These are phyloP conservation scores for Codiaeum variegatum DNA, from an alignment of 441 rosid species.

Conservation along the genomic window DNA sequence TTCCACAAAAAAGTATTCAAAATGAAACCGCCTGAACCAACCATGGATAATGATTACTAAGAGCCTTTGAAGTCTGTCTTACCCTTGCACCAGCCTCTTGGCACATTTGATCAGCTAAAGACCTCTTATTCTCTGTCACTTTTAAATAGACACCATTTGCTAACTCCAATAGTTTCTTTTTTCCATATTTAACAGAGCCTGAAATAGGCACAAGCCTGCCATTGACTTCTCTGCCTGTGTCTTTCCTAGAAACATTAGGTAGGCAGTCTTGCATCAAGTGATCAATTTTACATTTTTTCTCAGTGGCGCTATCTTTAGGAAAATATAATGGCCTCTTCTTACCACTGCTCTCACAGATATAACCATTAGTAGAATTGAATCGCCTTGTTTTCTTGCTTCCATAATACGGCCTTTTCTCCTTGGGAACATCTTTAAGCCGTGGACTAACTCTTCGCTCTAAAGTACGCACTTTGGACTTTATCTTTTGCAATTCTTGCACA, in stretches of 20 bases:
- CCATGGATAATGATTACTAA: slow-evolving; percentile 6
- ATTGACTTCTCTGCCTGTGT: not conserved
- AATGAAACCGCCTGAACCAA: slow-evolving; percentile 20
- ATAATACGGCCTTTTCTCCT: slow-evolving; percentile 26
- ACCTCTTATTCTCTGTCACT: slow-evolving; percentile 4
- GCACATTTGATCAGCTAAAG: slow-evolving; percentile 13
- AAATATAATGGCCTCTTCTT: slow-evolving; percentile 14
- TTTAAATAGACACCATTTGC: slow-evolving; percentile 16
- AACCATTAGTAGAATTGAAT: not conserved
- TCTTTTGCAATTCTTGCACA: not conserved
- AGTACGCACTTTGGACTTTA: not conserved
- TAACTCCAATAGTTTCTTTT: slow-evolving; percentile 14
- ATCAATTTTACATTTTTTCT: slow-evolving; percentile 19
- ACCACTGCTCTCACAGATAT: slow-evolving; percentile 9
- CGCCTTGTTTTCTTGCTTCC: slow-evolving; percentile 12
- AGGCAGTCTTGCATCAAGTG: not conserved
- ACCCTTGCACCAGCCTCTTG: slow-evolving; percentile 6
- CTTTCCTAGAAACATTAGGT: slow-evolving; percentile 8
- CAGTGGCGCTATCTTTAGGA: not conserved
- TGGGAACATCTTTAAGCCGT: slow-evolving; percentile 20
- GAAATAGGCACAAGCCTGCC: slow-evolving; percentile 15
- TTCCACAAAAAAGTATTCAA: not conserved
- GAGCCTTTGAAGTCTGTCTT: slow-evolving; percentile 14
- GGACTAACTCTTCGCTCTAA: slow-evolving; percentile 25
- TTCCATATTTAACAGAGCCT: not conserved